Percentiles rank a stretch among this genome's conserved stretches.
Evolutionary conservation across 2,329 filamentous ascomycete species (phyloP).

Genomic region (Aspergillus hortae): DNA sequence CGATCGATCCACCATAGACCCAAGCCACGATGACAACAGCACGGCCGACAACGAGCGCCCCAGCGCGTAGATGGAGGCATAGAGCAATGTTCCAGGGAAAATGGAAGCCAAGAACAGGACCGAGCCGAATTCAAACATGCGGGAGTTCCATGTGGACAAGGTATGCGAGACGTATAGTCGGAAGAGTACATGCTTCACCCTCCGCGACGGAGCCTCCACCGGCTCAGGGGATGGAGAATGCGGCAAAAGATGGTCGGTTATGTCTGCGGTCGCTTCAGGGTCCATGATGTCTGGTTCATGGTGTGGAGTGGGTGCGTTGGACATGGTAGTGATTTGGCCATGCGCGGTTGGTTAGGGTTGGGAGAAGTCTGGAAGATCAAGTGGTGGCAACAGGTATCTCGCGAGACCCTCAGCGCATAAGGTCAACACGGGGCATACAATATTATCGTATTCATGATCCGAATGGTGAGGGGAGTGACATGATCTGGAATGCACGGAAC

Average conservation of each 20-base stretch:
- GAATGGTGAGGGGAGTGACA: too few relatives aligned
- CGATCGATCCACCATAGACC: conserved; percentile 55
- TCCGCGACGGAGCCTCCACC: neutral
- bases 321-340: neutral
- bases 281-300: neutral
- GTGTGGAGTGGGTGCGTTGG: neutral
- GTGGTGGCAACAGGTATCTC: too few relatives aligned
- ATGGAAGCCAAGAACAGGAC: conserved; percentile 57
- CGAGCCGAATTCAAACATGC: conserved; percentile 42
- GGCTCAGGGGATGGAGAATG: neutral
- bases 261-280: neutral
- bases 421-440: too few relatives aligned
- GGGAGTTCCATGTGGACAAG: neutral
- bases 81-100: conserved; percentile 59
- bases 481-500: too few relatives aligned
- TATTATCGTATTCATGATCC: too few relatives aligned
- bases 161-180: neutral
- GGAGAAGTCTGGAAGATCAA: too few relatives aligned
- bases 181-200: neutral
- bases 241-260: neutral
- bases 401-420: too few relatives aligned
- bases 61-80: conserved; percentile 67
- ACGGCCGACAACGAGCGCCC: conserved; percentile 57
- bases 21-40: conserved; percentile 57
- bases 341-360: too few relatives aligned